Percentiles rank a stretch among this genome's conserved stretches.
phyloP scores from a whole-genome alignment of 257 asterid species.

The Primulina eburnea region DNA sequence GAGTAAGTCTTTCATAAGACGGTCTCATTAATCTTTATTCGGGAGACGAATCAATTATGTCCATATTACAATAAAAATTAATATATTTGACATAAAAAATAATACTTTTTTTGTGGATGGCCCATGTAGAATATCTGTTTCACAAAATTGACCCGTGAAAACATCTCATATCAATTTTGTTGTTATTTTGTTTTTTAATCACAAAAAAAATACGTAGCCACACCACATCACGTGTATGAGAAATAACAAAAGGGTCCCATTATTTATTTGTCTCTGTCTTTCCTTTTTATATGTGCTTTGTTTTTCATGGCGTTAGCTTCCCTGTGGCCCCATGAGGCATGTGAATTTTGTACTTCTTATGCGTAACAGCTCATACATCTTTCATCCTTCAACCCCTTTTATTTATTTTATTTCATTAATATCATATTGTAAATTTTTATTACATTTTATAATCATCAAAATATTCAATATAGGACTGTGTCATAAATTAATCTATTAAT shows the following conservation, averaged over 20 bases:
- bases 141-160: too few relatives aligned
- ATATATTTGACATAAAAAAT: too few relatives aligned
- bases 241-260: slow-evolving; percentile 29
- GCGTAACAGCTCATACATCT: slow-evolving; percentile 45
- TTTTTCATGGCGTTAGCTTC: slow-evolving; percentile 21
- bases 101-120: too few relatives aligned
- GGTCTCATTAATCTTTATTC: too few relatives aligned
- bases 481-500: neutral
- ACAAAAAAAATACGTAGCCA: neutral
- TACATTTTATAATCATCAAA: neutral
- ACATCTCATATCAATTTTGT: too few relatives aligned
- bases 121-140: too few relatives aligned
- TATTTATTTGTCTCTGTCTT: slow-evolving; percentile 14
- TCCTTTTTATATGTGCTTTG: slow-evolving; percentile 14
- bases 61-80: too few relatives aligned
- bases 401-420: slow-evolving; percentile 20
- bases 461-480: too few relatives aligned
- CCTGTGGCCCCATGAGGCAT: slow-evolving; percentile 27
- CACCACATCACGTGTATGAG: slow-evolving; percentile 31
- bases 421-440: slow-evolving; percentile 11
- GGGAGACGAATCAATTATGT: too few relatives aligned
- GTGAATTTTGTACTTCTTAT: slow-evolving; percentile 25
- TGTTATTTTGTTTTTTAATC: too few relatives aligned
- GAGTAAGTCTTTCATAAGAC: too few relatives aligned
- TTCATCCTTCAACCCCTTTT: neutral